phyloP scores from a whole-genome alignment of 2,329 filamentous ascomycete species.

The Tolypocladium tundrense region DNA sequence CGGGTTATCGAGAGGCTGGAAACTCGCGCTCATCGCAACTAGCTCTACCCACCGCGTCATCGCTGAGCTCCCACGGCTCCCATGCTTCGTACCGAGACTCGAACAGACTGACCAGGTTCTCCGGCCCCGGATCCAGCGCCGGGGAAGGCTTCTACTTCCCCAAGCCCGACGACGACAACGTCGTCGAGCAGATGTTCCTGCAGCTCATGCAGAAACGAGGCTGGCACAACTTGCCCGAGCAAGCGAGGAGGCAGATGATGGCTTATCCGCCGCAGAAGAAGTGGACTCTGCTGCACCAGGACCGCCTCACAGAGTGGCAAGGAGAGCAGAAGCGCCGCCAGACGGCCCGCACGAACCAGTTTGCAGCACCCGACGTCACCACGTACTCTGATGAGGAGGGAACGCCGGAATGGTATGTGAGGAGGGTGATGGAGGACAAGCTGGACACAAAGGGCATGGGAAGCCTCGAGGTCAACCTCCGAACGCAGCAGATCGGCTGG shows the following conservation, averaged over 20 bases:
- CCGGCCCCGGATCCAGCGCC: slow-evolving; percentile 20
- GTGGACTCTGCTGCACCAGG: slow-evolving; percentile 94
- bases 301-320: slow-evolving; percentile 86
- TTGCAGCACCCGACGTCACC: slow-evolving; percentile 58
- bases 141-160: slow-evolving; percentile 51
- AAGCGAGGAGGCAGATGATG: slow-evolving; percentile 90
- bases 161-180: slow-evolving; percentile 66
- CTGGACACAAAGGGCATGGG: slow-evolving; percentile 86
- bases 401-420: slow-evolving; percentile 95
- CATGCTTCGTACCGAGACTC: slow-evolving; percentile 41
- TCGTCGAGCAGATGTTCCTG: slow-evolving; percentile 86
- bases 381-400: slow-evolving; percentile 86
- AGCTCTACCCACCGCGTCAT: slow-evolving; percentile 45
- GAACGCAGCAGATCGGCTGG: slow-evolving; percentile 97
- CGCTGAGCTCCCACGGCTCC: slow-evolving; percentile 43
- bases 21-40: slow-evolving; percentile 21
- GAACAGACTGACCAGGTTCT: slow-evolving; percentile 46
- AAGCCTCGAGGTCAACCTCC: slow-evolving; percentile 84
- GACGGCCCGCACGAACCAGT: slow-evolving; percentile 62
- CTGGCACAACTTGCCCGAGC: slow-evolving; percentile 93
- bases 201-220: slow-evolving; percentile 95
- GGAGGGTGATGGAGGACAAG: slow-evolving; percentile 90
- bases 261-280: slow-evolving; percentile 92
- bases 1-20: slow-evolving; percentile 29
- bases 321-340: slow-evolving; percentile 83